Evolutionary conservation across 148 eudicot genomes (phyloP).

Genomic region (Camellia granthamiana): DNA sequence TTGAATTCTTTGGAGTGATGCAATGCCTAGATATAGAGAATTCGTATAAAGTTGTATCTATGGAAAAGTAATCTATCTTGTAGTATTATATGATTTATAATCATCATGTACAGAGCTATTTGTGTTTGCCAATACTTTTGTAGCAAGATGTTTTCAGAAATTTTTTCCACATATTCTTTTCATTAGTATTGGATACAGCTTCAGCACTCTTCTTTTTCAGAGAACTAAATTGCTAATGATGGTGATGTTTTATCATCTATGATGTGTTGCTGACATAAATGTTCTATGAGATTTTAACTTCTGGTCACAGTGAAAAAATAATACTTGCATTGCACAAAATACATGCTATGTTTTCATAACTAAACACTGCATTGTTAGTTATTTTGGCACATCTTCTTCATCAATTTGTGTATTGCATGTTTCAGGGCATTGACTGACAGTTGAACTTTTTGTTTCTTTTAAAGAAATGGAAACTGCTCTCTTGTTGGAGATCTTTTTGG

Average conservation of each 20-base stretch:
- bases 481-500: conserved; percentile 93
- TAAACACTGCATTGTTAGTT: conserved; percentile 1
- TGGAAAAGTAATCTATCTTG: neutral
- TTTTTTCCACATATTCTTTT: neutral
- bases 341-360: too few species aligned
- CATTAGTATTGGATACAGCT: neutral
- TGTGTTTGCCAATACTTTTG: neutral
- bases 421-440: conserved; percentile 25
- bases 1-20: too few species aligned
- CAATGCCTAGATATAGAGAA: neutral
- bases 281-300: neutral
- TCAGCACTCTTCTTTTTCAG: neutral
- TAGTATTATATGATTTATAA: neutral
- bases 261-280: neutral
- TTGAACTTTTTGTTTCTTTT: conserved; percentile 46
- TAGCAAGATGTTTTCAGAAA: neutral
- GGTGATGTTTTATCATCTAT: neutral
- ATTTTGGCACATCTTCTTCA: conserved; percentile 20
- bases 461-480: conserved; percentile 67
- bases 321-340: neutral
- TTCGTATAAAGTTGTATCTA: neutral
- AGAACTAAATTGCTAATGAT: neutral
- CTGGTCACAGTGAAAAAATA: too few species aligned
- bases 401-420: conserved; percentile 8
- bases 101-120: neutral